Conservation (phyloP, 768 basidiomycete species). For the Rhodosporidiobolus odoratus region DNA sequence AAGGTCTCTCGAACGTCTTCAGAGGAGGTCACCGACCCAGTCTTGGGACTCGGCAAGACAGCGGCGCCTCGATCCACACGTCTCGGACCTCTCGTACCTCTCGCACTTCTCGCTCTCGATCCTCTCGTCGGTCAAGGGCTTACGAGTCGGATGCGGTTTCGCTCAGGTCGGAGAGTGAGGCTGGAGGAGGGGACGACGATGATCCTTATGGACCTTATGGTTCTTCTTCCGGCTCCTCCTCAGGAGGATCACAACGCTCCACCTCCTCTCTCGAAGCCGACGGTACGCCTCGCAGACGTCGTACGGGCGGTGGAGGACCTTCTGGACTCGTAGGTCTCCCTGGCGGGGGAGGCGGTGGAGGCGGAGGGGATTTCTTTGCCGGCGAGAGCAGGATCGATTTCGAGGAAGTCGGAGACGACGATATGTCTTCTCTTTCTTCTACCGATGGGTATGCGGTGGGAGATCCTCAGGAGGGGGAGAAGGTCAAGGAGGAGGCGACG, state of each 20-base stretch:
- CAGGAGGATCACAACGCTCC: not conserved
- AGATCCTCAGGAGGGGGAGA: conserved; percentile 13
- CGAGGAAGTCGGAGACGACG: conserved; percentile 49
- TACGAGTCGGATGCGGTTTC: conserved; percentile 53
- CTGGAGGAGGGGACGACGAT: conserved; percentile 28
- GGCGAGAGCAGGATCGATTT: conserved; percentile 77
- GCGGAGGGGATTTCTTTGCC: conserved; percentile 62
- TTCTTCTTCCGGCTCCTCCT: conserved; percentile 14
- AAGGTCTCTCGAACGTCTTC: conserved; percentile 31
- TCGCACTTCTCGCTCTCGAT: not conserved
- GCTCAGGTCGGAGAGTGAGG: conserved; percentile 13
- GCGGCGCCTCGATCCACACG: conserved; percentile 1
- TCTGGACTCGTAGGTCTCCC: conserved; percentile 29
- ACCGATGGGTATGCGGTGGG: conserved; percentile 1
- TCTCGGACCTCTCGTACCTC: too few relatives aligned
- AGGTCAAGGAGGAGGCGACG: conserved; percentile 43
- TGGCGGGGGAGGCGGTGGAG: conserved; percentile 36
- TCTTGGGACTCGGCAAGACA: not conserved
- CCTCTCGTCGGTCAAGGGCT: not conserved
- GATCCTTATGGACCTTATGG: conserved; percentile 43
- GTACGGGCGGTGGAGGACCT: conserved; percentile 8
- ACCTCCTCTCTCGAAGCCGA: conserved; percentile 9
- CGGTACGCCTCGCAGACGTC: conserved; percentile 13
- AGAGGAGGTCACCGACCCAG: conserved; percentile 16
- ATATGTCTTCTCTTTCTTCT: conserved; percentile 15